Conservation (phyloP, 257 asterid species). For the Catharanthus roseus region DNA sequence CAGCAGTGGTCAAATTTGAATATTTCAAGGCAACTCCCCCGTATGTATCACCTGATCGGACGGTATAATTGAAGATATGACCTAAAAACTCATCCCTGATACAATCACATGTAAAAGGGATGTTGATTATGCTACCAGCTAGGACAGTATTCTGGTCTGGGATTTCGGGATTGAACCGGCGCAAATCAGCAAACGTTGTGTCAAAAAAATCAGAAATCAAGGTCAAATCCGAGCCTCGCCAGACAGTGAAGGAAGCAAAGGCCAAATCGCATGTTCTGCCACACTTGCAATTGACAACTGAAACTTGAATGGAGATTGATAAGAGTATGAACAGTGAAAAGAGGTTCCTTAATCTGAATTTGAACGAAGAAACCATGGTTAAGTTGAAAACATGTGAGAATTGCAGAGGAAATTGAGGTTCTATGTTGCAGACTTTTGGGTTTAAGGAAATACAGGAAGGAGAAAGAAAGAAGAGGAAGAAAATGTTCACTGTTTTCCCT, state of each 20-base stretch:
- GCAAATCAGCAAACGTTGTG: slow-evolving; percentile 17
- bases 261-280: slow-evolving; percentile 60
- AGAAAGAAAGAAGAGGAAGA: background rate
- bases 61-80: slow-evolving; percentile 39
- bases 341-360: background rate
- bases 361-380: slow-evolving; percentile 15
- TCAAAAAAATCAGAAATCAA: slow-evolving; percentile 26
- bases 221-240: slow-evolving; percentile 26
- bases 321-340: background rate
- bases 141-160: slow-evolving; percentile 41
- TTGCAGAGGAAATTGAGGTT: background rate
- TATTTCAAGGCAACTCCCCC: slow-evolving; percentile 30
- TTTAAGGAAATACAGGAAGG: background rate
- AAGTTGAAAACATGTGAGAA: slow-evolving; percentile 11
- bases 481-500: too few relatives aligned
- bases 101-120: slow-evolving; percentile 79
- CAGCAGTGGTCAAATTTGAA: slow-evolving; percentile 50
- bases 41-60: slow-evolving; percentile 38
- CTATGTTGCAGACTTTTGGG: background rate
- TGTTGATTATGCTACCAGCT: slow-evolving; percentile 35
- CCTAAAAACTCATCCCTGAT: slow-evolving; percentile 37
- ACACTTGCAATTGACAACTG: slow-evolving; percentile 45
- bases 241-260: slow-evolving; percentile 54
- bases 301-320: slow-evolving; percentile 5
- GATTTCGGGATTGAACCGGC: slow-evolving; percentile 38